Evolutionary conservation across 768 basidiomycete genomes (phyloP), one percentile per base, ranked within the genome.

Genomic region (Leccinum disarticulatum): DNA sequence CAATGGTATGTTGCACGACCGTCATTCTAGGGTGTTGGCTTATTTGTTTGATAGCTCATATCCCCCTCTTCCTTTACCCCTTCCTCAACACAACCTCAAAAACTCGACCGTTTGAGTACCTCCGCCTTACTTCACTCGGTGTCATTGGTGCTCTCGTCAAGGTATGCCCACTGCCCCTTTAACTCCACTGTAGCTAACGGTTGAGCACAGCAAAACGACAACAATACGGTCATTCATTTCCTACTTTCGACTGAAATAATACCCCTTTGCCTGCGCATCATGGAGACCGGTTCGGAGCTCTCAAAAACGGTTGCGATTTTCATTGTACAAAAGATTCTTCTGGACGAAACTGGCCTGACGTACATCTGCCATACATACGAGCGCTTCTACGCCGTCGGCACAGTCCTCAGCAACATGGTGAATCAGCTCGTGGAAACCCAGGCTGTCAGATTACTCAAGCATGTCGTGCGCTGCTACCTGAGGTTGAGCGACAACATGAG

Each of bases 331-430:
- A 99, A 99, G 77, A 93, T 93, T 60, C 82, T 99, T 15, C 82
- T 98, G 55, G 97, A 99, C 73, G 97, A 99, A 75, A 94, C 96
- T 3, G 97, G 97, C 19, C 78, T 99, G 60, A 95, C 94, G 15
- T 99, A 99, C 74, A 99, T 98, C 70, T 98, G 97, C 68, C 97
- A 99, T 76, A 99, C 97, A n/a, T 99, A 99, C 72, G 97, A 99
- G 73, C 84, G 97, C 55, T 99, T 99, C 78, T 98, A 98, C 73
- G 97, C 97, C 14, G 97, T 99, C 56, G 97, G 96, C 17, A 97
- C 96, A 8, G 97, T 99, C 15, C 81, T 99, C 60, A 93, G 91
- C 79, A 98, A 97, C 74, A 99, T 99, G 97, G 97, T 98, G 64
- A 91, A 90, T 70, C 94, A 98, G 72, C 83, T 99, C 52, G 95